Evolutionary conservation across 192 early-diverging fungal genomes (phyloP), one percentile per base, ranked within the genome.

Genomic region (Rhizophagus sp.): DNA sequence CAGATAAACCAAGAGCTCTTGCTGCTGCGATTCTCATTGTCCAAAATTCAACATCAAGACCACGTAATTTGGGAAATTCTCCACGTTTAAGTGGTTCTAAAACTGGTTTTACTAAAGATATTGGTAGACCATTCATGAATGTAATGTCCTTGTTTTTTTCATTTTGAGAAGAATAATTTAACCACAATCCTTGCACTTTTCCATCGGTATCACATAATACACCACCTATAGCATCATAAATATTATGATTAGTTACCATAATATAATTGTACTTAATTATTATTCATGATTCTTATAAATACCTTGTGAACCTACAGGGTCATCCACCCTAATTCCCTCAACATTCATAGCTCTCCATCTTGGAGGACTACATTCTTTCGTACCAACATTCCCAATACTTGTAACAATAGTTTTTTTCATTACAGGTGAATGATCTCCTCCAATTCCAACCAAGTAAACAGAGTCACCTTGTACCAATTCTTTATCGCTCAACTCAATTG

Each of bases 111-210:
- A 93, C 84, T 9, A 85, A 63, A 19, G 85, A 81, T 25, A 89
- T 83, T 1, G 90, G 80, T 47, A 93, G 73, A 8, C 88, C 88
- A 10, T 85, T 89, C 89, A 91, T 90, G 36, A 90, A 90, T 2
- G 88, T 88, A 6, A 88, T 87, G 67, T 93, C 92, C 75, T 92
- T 92, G 62, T 85, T 87, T 44, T 85, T 88, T 68, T 87, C 85
- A 75, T 92, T 90, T 83, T 94, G 92, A 24, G 91, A 91, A n/a
- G 91, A 90, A 52, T 92, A 93, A 62, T 89, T 90, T 76, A 90
- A 84, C 91, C 91, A 94, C 34, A 95, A 73, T 0, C 88, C 93
- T 36, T 88, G 88, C 0, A 91, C 88, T 10, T 70, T 81, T 1
- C 94, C 94, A 34, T 89, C 75, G 17, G 36, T 67, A 44, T 91